Conservation (phyloP, 1,284 basidiomycete genomes). For the Sporisorium scitamineum region DNA sequence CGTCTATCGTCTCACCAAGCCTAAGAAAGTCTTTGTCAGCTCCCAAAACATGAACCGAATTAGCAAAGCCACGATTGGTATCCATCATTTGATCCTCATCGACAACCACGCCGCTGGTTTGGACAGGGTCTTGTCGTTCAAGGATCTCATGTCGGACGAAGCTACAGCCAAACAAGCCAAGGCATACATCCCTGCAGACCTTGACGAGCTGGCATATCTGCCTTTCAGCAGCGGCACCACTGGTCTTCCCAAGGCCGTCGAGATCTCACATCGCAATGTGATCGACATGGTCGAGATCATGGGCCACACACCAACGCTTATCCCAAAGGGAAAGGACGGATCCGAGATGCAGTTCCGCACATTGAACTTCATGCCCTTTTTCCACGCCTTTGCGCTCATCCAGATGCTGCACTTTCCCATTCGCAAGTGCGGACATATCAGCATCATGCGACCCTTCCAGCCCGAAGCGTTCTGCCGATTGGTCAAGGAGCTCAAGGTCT, state of each 20-base stretch:
- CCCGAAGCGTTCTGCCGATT: conserved; percentile 30
- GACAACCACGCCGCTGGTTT: conserved; percentile 14
- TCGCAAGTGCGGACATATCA: conserved; percentile 15
- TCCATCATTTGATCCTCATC: conserved; percentile 15
- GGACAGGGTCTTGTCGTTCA: conserved; percentile 21
- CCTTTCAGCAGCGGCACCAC: conserved; percentile 50
- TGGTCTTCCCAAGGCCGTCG: conserved; percentile 47
- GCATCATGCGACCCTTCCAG: conserved; percentile 35
- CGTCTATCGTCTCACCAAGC: conserved; percentile 28
- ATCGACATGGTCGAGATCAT: conserved; percentile 44
- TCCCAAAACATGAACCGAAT: conserved; percentile 11
- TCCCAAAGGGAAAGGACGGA: conserved; percentile 9
- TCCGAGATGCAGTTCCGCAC: conserved; percentile 15
- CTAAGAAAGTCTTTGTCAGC: conserved; percentile 39
- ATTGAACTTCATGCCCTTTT: conserved; percentile 48
- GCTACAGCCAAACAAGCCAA: conserved; percentile 9
- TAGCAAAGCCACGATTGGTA: conserved; percentile 20
- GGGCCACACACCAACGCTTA: conserved; percentile 9
- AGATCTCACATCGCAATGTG: conserved; percentile 49
- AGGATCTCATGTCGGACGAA: conserved; percentile 18
- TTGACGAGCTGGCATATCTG: conserved; percentile 35
- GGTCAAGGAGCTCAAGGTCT: conserved; percentile 26
- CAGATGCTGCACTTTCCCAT: conserved; percentile 19
- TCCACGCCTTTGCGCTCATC: conserved; percentile 42
- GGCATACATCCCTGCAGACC: conserved; percentile 11